Evolutionary conservation across 331 rosid species (phyloP), one percentile per base, ranked within the genome.

Genomic region (Telfairia occidentalis): DNA sequence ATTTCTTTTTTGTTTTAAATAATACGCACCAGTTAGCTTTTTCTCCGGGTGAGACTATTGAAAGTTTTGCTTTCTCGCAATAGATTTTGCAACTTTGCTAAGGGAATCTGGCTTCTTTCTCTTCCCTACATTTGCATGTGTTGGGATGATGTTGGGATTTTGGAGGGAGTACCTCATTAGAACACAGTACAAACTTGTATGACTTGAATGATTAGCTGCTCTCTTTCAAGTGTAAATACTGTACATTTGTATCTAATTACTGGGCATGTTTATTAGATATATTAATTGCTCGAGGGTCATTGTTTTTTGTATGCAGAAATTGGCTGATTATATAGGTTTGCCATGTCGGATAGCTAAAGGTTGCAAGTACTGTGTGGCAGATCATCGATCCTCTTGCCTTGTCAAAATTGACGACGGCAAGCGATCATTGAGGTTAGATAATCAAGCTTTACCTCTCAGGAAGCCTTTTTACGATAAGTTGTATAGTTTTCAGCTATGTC

Each of bases 331-430:
- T 80, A 88, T 95, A 71, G 98, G 98, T 52, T 86, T 95, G 87
- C 98, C 98, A n/a, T 95, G 98, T 79, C 96, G 98, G 77, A 95
- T 95, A 66, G 98, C 98, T 70, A 94, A 84, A 43, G 98, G 96
- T 75, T 95, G 98, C 84, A 95, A 82, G 82, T 95, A 95, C 78
- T 91, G 98, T 84, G 96, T 53, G 50, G 90, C 97, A 37, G 96
- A 95, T 87, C 96, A 95, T 82, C 85, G 96, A 46, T 91, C 97
- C 43, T 91, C 98, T 86, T 95, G 98, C 83, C 92, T 95, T 4
- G 93, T 95, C 72, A 88, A 88, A 86, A 90, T 95, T 75, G 80
- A 90, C 79, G 92, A 87, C 75, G 87, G 84, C 71, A 85, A 77
- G 76, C 84, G 90, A 81, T 79, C 80, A 61, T 80, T 83, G 75